Percentiles rank a stretch among this genome's conserved stretches.
Evolutionary conservation across 2,329 filamentous ascomycete genomes (phyloP).

Genomic region (Colletotrichum sp.): DNA sequence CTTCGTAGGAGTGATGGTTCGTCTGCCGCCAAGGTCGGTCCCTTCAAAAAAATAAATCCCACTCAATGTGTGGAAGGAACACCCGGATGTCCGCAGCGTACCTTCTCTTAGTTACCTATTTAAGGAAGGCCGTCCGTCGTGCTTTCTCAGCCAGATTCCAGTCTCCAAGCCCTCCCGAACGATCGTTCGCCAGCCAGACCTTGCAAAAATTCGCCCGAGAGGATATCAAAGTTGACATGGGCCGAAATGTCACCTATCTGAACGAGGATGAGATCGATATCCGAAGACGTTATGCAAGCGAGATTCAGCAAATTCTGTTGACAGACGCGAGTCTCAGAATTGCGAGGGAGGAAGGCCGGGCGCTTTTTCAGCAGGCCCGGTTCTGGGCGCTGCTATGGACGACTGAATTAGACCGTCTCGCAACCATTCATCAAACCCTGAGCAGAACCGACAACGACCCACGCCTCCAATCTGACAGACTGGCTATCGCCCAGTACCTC

Average conservation of each 20-base stretch:
- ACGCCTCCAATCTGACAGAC: no score
- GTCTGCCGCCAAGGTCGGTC: no score
- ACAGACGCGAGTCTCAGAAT: neutral
- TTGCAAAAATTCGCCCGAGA: neutral
- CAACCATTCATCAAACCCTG: neutral
- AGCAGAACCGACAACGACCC: no score
- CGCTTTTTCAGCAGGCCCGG: neutral
- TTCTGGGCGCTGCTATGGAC: neutral
- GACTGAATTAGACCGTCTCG: neutral
- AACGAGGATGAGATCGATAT: neutral
- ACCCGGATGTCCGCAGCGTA: no score
- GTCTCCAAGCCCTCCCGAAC: no score
- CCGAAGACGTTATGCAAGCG: neutral
- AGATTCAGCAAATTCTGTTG: neutral
- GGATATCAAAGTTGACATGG: neutral
- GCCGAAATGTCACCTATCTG: neutral
- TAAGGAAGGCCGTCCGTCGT: no score
- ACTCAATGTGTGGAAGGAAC: no score
- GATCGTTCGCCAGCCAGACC: no score
- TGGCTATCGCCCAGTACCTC: no score
- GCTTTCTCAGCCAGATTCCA: no score
- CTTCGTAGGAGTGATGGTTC: rapidly evolving
- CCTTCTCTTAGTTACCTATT: no score
- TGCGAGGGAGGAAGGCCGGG: neutral
- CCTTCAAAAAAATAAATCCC: no score